These are phyloP conservation scores for Albugo laibachii DNA, from an alignment of 352 stramenopile genomes.

Conservation along the genomic window DNA sequence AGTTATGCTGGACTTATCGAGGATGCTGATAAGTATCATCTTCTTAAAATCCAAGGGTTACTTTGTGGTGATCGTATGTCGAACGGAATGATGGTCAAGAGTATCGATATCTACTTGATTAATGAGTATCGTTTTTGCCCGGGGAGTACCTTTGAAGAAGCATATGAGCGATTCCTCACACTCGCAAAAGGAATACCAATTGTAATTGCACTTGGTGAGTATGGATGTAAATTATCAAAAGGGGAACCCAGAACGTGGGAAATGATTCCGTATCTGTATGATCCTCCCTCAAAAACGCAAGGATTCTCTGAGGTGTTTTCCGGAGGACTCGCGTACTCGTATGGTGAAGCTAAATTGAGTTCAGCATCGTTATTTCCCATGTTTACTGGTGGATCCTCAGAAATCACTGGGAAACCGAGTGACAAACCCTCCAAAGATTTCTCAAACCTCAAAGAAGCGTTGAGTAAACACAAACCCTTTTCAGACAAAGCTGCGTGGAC, in stretches of 20 bases:
- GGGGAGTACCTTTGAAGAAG: conserved; percentile 36
- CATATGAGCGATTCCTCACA: conserved; percentile 50
- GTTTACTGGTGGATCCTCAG: conserved; percentile 60
- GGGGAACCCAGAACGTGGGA: conserved; percentile 29
- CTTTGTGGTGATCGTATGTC: conserved; percentile 71
- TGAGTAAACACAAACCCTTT: conserved; percentile 34
- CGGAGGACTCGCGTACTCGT: conserved; percentile 67
- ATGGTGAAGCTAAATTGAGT: conserved; percentile 59
- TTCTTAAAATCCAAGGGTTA: conserved; percentile 65
- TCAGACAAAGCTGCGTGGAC: conserved; percentile 38
- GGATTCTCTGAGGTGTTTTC: conserved; percentile 65
- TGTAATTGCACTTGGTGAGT: conserved; percentile 62
- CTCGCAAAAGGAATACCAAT: conserved; percentile 64
- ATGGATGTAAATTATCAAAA: conserved; percentile 43
- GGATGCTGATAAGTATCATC: conserved; percentile 59
- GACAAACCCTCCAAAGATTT: conserved; percentile 41
- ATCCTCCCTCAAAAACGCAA: conserved; percentile 35
- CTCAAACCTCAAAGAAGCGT: conserved; percentile 47
- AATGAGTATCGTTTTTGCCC: conserved; percentile 80
- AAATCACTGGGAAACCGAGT: conserved; percentile 36
- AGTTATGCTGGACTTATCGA: conserved; percentile 19
- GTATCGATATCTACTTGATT: conserved; percentile 78
- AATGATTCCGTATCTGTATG: conserved; percentile 68
- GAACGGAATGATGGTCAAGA: conserved; percentile 57
- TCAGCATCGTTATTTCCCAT: conserved; percentile 54